Base-by-base conservation (phyloP, 495 filamentous ascomycete genomes). In the Articulospora tetracladia region DNA sequence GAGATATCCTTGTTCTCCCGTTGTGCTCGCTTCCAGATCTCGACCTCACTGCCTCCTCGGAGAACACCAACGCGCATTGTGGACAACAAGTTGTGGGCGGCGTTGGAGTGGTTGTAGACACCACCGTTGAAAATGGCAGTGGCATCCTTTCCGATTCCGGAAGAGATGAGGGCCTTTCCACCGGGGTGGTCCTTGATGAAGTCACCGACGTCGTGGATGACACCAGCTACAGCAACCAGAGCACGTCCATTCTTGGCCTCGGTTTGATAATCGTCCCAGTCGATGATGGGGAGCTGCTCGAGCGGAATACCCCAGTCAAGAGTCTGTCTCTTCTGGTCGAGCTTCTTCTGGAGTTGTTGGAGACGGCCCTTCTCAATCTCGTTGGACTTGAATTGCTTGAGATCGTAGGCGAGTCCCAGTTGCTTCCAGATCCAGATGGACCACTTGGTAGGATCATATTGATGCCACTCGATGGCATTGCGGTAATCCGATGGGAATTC, bases 371-470 rank as follows among this genome's bases (percentile, higher is more conserved):
- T 98, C 80, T 98, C 93, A 67, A 98, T 98, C 77, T 97, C 94
- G 76, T 98, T 98, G 75, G 85, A 77, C 74, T 90, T 90, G 87
- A 98, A 98, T 73, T 94, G 86, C 86, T 98, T 98, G 41, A 98
- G 82, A 73, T 97, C 89, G 72, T 89, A 95, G 70, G 94, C 94
- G 54, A 98, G 83, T 53, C 94, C 93, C 32, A 97, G 77, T 77
- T 93, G 85, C 87, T 97, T 97, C 87, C 86, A 93, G 65, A 79
- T 70, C 89, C 89, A 95, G 83, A 98, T 98, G 73, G 76, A 82
- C 93, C 93, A 97, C 82, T 98, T 98, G 74, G 94, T 98, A 22
- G 94, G 94, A 76, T 98, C 94, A 69, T 98, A 98, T 80, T 98
- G 94, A 79, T 89, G 89, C 91, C 92, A 97, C 70, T 97, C 80